Percentiles rank a stretch among this genome's conserved stretches.
These are phyloP conservation scores for Podaxis sp. DNA, from an alignment of 768 basidiomycete species.

Conservation along the genomic window DNA sequence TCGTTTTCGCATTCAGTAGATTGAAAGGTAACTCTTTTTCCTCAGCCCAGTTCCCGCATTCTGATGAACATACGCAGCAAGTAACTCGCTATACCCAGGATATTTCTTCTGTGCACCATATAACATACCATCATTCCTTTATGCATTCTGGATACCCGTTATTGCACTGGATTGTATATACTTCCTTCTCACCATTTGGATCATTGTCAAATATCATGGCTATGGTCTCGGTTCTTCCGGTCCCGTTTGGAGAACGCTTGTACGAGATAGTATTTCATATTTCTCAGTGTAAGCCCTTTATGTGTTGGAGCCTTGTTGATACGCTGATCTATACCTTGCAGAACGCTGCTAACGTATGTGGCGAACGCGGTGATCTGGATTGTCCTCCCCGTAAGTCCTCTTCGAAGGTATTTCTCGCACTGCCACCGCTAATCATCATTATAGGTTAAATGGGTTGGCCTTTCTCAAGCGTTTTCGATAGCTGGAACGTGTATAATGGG, in stretches of 20 bases:
- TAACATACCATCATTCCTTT: conserved; percentile 19
- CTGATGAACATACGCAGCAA: conserved; percentile 10
- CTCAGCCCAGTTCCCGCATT: neutral
- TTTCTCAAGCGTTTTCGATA: conserved; percentile 84
- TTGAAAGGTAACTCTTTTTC: conserved; percentile 18
- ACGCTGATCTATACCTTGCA: conserved; percentile 6
- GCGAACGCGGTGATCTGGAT: conserved; percentile 23
- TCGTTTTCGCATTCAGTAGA: conserved; percentile 15
- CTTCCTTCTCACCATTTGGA: conserved; percentile 21
- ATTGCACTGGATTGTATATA: conserved; percentile 24
- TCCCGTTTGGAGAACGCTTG: conserved; percentile 23
- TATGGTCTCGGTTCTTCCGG: neutral
- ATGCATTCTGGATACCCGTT: conserved; percentile 26
- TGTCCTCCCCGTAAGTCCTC: conserved; percentile 19
- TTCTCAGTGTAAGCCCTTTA: conserved; percentile 25
- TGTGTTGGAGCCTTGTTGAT: neutral
- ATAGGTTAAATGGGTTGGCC: conserved; percentile 78
- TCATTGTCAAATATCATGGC: conserved; percentile 17
- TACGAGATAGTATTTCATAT: conserved; percentile 27
- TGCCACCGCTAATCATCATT: neutral
- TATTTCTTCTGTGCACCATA: conserved; percentile 20
- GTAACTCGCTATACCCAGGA: conserved; percentile 15
- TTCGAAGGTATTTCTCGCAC: neutral
- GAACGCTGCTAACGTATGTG: conserved; percentile 21
- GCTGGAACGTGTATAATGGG: conserved; percentile 42